Percentiles rank a stretch among this genome's conserved stretches.
These are phyloP conservation scores for Tulasnella sp. DNA, from an alignment of 768 basidiomycete genomes.

Conservation along the genomic window DNA sequence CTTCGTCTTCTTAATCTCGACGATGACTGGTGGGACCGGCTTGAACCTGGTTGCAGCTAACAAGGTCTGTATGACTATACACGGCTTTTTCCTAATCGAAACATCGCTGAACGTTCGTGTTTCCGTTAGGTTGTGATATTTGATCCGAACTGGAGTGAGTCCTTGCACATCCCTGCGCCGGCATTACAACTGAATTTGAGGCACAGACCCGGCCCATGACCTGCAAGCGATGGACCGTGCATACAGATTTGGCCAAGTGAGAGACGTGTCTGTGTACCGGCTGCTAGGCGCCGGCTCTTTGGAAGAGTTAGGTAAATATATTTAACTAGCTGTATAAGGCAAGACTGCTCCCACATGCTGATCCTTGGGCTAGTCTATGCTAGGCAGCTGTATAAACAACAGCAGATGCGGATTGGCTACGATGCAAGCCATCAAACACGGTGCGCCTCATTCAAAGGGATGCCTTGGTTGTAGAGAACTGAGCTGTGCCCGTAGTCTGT, in stretches of 20 bases:
- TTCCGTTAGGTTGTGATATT: slow-evolving; percentile 11
- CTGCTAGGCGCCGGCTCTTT: slow-evolving; percentile 71
- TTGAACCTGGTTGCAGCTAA: slow-evolving; percentile 87
- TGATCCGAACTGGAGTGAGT: slow-evolving; percentile 92
- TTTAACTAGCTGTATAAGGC: no score
- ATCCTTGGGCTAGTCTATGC: slow-evolving; percentile 74
- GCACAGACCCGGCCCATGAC: slow-evolving; percentile 84
- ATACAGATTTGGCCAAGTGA: slow-evolving; percentile 76
- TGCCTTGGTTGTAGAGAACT: no score
- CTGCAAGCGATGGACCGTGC: slow-evolving; percentile 86
- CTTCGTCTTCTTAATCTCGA: slow-evolving; percentile 81
- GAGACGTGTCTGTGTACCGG: slow-evolving; percentile 75
- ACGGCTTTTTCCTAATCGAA: not conserved
- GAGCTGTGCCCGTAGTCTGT: slow-evolving; percentile 40
- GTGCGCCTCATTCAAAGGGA: slow-evolving; percentile 26
- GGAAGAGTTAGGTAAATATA: slow-evolving; percentile 5
- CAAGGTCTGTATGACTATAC: slow-evolving; percentile 41
- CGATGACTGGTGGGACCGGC: slow-evolving; percentile 83
- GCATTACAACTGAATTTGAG: not conserved
- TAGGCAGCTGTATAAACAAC: slow-evolving; percentile 85
- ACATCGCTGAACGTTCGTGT: not conserved
- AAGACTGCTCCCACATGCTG: no score
- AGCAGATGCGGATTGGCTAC: slow-evolving; percentile 87
- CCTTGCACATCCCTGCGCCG: not conserved
- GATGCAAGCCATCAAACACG: slow-evolving; percentile 74